phyloP scores from a whole-genome alignment of 345 rosid genomes.

The Eucalyptus lansdowneana region DNA sequence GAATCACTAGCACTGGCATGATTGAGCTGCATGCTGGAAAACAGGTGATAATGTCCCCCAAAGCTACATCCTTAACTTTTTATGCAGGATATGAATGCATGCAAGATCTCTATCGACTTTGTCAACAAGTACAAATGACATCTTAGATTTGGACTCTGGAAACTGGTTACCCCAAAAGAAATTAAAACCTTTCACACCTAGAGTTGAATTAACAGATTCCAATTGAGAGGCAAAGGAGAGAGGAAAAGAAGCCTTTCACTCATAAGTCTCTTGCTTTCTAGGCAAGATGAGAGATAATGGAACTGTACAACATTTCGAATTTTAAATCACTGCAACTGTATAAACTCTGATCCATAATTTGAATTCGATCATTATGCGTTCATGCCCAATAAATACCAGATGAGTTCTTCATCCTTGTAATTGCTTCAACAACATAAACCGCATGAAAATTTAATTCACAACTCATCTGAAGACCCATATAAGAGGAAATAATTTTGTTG shows the following conservation, averaged over 20 bases:
- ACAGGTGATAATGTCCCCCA: background rate
- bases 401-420: background rate
- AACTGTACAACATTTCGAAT: background rate
- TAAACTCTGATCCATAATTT: background rate
- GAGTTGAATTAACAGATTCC: background rate
- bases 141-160: background rate
- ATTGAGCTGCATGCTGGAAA: background rate
- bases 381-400: background rate
- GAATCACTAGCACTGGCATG: background rate
- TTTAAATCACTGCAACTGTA: background rate
- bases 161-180: background rate
- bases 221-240: background rate
- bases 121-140: background rate
- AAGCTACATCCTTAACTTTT: background rate
- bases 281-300: background rate
- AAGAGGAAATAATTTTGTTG: background rate
- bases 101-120: background rate
- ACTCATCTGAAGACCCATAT: background rate
- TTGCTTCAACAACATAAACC: background rate
- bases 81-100: background rate
- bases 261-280: background rate
- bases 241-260: background rate
- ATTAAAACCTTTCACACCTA: background rate
- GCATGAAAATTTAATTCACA: background rate
- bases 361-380: background rate